Percentiles rank a stretch among this genome's conserved stretches.
These are phyloP conservation scores for Microcera coccophila DNA, from an alignment of 2,329 filamentous ascomycete species.

Conservation along the genomic window DNA sequence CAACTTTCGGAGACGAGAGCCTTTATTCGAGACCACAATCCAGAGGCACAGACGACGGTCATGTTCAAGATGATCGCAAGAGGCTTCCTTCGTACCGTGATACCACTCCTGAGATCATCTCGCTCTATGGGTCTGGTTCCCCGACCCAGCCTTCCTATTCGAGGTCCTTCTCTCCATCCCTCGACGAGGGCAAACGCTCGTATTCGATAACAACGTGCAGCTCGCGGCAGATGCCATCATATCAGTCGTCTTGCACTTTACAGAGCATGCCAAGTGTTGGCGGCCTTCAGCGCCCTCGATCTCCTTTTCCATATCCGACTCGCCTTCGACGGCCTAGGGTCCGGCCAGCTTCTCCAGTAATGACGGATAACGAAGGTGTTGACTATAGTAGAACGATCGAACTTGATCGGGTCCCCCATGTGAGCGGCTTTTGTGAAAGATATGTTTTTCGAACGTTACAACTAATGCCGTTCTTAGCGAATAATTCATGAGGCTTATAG, in stretches of 20 bases:
- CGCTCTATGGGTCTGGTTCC: constrained; percentile 51
- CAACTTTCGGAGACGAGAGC: constrained; percentile 28
- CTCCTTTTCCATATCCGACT: constrained; percentile 57
- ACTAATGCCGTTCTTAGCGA: constrained; percentile 33
- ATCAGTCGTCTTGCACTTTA: constrained; percentile 46
- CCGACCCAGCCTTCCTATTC: constrained; percentile 44
- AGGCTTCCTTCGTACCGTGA: constrained; percentile 49
- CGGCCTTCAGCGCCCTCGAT: constrained; percentile 50
- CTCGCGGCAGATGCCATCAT: constrained; percentile 44
- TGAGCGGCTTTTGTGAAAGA: constrained; percentile 28
- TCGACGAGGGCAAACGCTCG: constrained; percentile 47
- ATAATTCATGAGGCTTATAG: constrained; percentile 43
- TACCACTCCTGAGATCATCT: constrained; percentile 52
- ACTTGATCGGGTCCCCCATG: constrained; percentile 46
- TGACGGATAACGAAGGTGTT: constrained; percentile 44
- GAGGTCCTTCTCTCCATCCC: constrained; percentile 41
- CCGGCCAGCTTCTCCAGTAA: constrained; percentile 46
- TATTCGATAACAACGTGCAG: constrained; percentile 54
- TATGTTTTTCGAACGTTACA: background rate
- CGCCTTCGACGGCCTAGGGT: constrained; percentile 53
- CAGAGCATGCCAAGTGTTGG: constrained; percentile 43
- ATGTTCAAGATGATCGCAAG: constrained; percentile 39
- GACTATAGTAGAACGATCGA: constrained; percentile 51
- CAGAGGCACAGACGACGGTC: constrained; percentile 31
- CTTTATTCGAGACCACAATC: constrained; percentile 27